Evolutionary conservation across 768 basidiomycete species (phyloP).

Genomic region (Amanita inopinata): DNA sequence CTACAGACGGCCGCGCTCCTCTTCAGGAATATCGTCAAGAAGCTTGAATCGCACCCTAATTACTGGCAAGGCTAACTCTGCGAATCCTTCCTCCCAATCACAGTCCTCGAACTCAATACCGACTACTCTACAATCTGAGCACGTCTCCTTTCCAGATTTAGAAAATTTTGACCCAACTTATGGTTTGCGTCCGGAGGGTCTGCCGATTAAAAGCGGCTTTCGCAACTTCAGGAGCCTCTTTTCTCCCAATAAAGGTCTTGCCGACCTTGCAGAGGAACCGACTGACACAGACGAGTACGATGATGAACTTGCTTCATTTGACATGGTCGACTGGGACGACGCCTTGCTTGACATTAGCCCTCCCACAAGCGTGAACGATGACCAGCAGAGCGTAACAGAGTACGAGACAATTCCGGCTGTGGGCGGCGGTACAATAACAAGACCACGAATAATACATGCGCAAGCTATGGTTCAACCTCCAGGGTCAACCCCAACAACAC

Average conservation of each 20-base stretch:
- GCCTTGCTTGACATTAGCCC: slow-evolving; percentile 37
- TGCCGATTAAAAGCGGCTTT: slow-evolving; percentile 80
- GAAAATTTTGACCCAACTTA: slow-evolving; percentile 97
- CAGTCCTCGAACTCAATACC: slow-evolving; percentile 16
- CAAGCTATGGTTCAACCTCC: slow-evolving; percentile 64
- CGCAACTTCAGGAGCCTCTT: slow-evolving; percentile 70
- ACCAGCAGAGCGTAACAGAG: slow-evolving; percentile 39
- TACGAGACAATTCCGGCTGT: slow-evolving; percentile 89
- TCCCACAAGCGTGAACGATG: slow-evolving; percentile 29
- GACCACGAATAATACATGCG: slow-evolving; percentile 78
- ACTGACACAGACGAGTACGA: slow-evolving; percentile 25
- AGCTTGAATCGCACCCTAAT: slow-evolving; percentile 21
- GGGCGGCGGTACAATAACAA: slow-evolving; percentile 79
- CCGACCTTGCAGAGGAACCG: slow-evolving; percentile 68
- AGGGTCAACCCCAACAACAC: slow-evolving; percentile 14
- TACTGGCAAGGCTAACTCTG: slow-evolving; percentile 12
- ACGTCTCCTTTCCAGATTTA: slow-evolving; percentile 30
- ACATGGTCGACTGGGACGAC: slow-evolving; percentile 65
- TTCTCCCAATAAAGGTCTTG: slow-evolving; percentile 56
- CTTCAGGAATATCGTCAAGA: slow-evolving; percentile 32
- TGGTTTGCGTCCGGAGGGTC: slow-evolving; percentile 84
- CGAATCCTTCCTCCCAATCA: slow-evolving; percentile 13
- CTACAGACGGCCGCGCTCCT: slow-evolving; percentile 26
- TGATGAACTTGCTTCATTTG: slow-evolving; percentile 40
- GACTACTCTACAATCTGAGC: slow-evolving; percentile 21